Base-by-base conservation (phyloP, 2,329 filamentous ascomycete species). In the Pestalotiopsis sp. region DNA sequence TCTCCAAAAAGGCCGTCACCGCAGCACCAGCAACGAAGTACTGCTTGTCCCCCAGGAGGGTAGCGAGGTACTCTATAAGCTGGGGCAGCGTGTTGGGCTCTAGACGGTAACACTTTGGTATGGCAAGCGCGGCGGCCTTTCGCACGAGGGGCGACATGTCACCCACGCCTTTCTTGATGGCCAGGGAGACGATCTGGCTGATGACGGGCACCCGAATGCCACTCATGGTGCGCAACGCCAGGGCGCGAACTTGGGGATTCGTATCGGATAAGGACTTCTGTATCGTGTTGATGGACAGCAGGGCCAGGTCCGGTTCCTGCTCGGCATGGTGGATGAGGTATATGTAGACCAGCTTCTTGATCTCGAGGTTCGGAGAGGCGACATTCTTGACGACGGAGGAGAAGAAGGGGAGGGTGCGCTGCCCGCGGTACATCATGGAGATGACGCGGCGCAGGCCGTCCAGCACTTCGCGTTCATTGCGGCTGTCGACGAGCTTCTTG, bases 321-420 rank as follows among this genome's bases (percentile, higher is more conserved):
- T 98, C 96, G 79, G 96, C 96, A 86, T 99, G 95, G 79, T 97
- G 94, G 70, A 98, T 92, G 71, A 99, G 90, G 82, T 98, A 99
- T 79, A 98, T 97, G 85, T 99, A 99, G 71, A 99, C 96, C 68
- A 99, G 90, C 81, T 98, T 98, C 83, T 98, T 97, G 81, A 98
- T 95, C 77, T 97, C 94, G 75, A 98, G 87, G 76, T 94, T 97
- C 14, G 95, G 92, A 49, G 94, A 97, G 36, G 95, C 95, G 69
- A 98, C 94, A 75, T 98, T 99, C 84, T 99, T 99, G 80, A 99
- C 94, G 67, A 99, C 93, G 27, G 94, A 93, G n/a, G 95, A 97
- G 85, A 99, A 99, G 86, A 95, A 97, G 25, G 93, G 91, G 2
- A 97, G 86, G 69, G 94, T 97, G 74, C 94, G 92, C 79, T 97